A percentile compares a stretch with the other conserved stretches of the same genome.
Conservation (phyloP, 768 basidiomycete genomes). For the Dendrothele bispora region DNA sequence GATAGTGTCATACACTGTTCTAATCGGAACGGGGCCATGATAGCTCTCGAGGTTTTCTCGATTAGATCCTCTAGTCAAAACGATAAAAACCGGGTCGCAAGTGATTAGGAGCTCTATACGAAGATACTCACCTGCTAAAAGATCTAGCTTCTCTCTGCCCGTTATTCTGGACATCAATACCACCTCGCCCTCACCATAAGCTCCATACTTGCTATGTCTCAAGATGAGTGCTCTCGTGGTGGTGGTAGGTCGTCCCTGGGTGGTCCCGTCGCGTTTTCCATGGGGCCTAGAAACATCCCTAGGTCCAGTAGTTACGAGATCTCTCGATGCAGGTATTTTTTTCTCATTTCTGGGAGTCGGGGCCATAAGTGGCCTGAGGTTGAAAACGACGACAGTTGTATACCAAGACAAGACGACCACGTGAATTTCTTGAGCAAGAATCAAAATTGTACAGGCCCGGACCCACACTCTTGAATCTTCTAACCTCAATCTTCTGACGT, state of each 20-base stretch:
- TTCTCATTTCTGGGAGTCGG: slow-evolving; percentile 30
- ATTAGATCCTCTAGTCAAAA: slow-evolving; percentile 61
- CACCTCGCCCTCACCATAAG: slow-evolving; percentile 69
- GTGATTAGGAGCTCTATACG: slow-evolving; percentile 5
- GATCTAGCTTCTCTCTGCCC: slow-evolving; percentile 78
- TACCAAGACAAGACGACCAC: too few relatives aligned
- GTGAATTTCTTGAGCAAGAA: too few relatives aligned
- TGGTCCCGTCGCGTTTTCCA: slow-evolving; percentile 46
- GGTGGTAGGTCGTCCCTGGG: slow-evolving; percentile 43
- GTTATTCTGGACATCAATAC: slow-evolving; percentile 56
- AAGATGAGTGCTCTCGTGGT: slow-evolving; percentile 73
- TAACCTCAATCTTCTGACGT: too few relatives aligned
- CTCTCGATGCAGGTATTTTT: slow-evolving; percentile 23
- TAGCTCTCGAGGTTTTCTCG: slow-evolving; percentile 52
- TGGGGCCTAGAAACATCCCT: slow-evolving; percentile 41
- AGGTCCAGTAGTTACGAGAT: slow-evolving; percentile 56
- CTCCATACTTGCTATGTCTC: slow-evolving; percentile 73
- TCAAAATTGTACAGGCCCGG: too few relatives aligned
- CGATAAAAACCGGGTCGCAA: slow-evolving; percentile 6
- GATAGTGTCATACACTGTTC: slow-evolving; percentile 66
- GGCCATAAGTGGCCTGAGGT: slow-evolving; percentile 18
- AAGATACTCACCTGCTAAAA: slow-evolving; percentile 60
- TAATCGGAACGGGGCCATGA: slow-evolving; percentile 66
- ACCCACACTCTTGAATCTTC: too few relatives aligned
- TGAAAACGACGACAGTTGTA: too few relatives aligned